Percentiles rank a stretch among this genome's conserved stretches.
phyloP scores from a whole-genome alignment of 345 rosid genomes.

The Psidium friedrichsthalianum region DNA sequence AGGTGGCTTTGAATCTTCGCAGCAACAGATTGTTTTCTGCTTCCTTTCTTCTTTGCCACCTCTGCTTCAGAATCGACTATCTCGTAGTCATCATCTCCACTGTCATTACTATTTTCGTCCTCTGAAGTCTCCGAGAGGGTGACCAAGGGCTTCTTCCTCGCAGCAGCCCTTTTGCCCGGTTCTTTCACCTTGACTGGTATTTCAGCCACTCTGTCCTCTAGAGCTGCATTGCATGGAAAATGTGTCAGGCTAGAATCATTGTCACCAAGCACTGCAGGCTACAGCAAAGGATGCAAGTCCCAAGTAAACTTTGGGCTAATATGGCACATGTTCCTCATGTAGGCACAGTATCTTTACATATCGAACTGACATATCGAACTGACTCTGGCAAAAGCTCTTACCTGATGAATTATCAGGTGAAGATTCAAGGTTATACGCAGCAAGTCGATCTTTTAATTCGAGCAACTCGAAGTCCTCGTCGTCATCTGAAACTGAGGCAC shows the following conservation, averaged over 20 bases:
- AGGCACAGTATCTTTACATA: not conserved
- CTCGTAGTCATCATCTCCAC: conserved; percentile 25
- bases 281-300: not conserved
- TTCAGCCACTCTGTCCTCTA: conserved; percentile 30
- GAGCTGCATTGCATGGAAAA: conserved; percentile 18
- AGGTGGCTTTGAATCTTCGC: conserved; percentile 41
- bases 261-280: not conserved
- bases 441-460: conserved; percentile 57
- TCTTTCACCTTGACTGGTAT: conserved; percentile 22
- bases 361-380: not conserved
- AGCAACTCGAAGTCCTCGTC: conserved; percentile 45
- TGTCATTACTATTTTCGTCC: conserved; percentile 10
- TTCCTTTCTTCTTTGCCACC: conserved; percentile 27
- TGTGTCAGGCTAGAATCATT: not conserved
- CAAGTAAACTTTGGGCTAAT: not conserved
- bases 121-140: conserved; percentile 22
- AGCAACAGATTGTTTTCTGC: conserved; percentile 19
- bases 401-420: conserved; percentile 50
- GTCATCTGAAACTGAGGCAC: conserved; percentile 11
- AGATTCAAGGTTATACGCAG: conserved; percentile 54
- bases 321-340: not conserved
- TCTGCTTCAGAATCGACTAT: conserved; percentile 3
- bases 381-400: conserved; percentile 7
- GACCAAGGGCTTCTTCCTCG: conserved; percentile 22
- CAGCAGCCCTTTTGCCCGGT: conserved; percentile 29